These are phyloP conservation scores for Tetrahymena elliotti DNA, from an alignment of 73 alveolate genomes.

Conservation along the genomic window DNA sequence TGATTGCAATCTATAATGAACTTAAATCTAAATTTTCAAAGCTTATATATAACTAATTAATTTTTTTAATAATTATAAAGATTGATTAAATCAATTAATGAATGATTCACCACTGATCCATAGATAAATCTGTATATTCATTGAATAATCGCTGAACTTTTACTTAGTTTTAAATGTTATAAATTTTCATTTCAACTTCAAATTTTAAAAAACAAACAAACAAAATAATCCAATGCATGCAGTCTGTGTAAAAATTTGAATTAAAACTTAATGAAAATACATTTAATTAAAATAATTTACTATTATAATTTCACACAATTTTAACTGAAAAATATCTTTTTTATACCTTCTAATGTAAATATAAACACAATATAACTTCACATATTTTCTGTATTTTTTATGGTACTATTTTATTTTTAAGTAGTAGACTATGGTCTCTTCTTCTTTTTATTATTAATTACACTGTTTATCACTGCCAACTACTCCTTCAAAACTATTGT, in stretches of 20 bases:
- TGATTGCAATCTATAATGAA: background rate
- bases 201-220: no score
- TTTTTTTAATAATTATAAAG: no score
- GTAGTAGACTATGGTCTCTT: background rate
- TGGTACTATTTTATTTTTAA: background rate
- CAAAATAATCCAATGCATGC: background rate
- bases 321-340: background rate
- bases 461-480: constrained; percentile 8
- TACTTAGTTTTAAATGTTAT: background rate
- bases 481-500: constrained; percentile 28
- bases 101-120: background rate
- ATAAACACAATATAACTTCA: background rate
- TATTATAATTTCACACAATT: no score
- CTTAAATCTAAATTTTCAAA: background rate
- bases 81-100: no score
- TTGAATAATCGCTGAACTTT: background rate
- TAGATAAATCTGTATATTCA: no score
- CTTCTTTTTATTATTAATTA: background rate
- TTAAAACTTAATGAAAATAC: no score
- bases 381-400: background rate
- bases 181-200: background rate
- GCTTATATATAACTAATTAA: background rate
- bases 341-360: no score
- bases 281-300: no score
- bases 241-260: background rate